Conservation (phyloP, 805 yeast genomes). For the Pichia cephalocereana region DNA sequence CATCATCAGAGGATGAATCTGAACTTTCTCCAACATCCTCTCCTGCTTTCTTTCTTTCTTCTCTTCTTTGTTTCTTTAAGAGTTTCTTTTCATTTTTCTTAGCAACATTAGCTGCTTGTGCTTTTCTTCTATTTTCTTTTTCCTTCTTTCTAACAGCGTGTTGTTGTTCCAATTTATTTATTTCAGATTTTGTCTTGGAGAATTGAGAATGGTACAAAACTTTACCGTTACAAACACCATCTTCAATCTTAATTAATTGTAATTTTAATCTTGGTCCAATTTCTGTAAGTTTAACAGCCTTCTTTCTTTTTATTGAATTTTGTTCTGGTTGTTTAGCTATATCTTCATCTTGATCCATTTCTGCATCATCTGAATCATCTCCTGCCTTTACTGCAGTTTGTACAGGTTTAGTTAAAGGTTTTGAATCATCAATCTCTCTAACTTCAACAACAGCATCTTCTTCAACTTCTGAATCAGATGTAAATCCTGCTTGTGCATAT, state of each 20-base stretch:
- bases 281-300: constrained; percentile 88
- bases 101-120: constrained; percentile 70
- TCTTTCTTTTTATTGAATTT: constrained; percentile 36
- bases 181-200: constrained; percentile 54
- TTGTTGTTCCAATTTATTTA: constrained; percentile 49
- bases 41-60: constrained; percentile 27
- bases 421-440: constrained; percentile 18
- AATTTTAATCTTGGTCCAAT: constrained; percentile 84
- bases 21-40: constrained; percentile 24
- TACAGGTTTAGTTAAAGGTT: constrained; percentile 17
- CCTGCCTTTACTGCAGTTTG: not conserved
- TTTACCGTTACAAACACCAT: constrained; percentile 83
- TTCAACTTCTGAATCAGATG: constrained; percentile 90
- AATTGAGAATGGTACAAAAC: constrained; percentile 74
- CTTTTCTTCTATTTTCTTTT: constrained; percentile 63
- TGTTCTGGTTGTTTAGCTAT: constrained; percentile 11
- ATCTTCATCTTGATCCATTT: constrained; percentile 9
- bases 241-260: constrained; percentile 78
- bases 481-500: constrained; percentile 56
- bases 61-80: constrained; percentile 61
- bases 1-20: constrained; percentile 17
- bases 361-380: not conserved
- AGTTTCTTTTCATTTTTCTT: constrained; percentile 66
- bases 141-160: constrained; percentile 55
- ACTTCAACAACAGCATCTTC: constrained; percentile 78